Percentiles rank a stretch among this genome's conserved stretches.
These are phyloP conservation scores for Lactifluus pinguis DNA, from an alignment of 768 basidiomycete genomes.

Conservation along the genomic window DNA sequence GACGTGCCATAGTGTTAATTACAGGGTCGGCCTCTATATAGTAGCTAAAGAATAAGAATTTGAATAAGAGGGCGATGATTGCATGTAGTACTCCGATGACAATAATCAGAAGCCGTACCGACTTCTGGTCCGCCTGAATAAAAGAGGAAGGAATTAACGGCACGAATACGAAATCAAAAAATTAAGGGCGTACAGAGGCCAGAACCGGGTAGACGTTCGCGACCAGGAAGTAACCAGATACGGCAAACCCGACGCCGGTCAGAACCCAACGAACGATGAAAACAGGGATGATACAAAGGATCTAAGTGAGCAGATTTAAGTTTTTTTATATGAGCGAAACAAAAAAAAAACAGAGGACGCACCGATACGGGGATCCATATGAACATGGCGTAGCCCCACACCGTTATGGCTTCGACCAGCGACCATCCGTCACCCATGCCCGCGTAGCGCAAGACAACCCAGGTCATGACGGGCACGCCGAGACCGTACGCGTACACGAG, in stretches of 20 bases:
- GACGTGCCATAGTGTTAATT: background rate
- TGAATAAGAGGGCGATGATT: conserved; percentile 76
- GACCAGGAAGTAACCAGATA: conserved; percentile 84
- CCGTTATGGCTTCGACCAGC: conserved; percentile 68
- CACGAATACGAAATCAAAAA: background rate
- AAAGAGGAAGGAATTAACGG: background rate
- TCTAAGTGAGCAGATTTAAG: conserved; percentile 29
- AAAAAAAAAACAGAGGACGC: conserved; percentile 22
- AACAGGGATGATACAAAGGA: conserved; percentile 81
- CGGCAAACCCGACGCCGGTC: conserved; percentile 56
- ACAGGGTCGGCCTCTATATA: conserved; percentile 34
- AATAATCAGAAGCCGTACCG: conserved; percentile 75
- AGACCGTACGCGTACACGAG: conserved; percentile 86
- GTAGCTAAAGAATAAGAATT: conserved; percentile 64
- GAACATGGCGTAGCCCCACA: conserved; percentile 79
- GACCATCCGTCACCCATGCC: conserved; percentile 82
- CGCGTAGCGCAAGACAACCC: conserved; percentile 76
- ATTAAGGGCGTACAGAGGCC: conserved; percentile 49
- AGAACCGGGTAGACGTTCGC: conserved; percentile 87
- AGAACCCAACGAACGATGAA: conserved; percentile 77
- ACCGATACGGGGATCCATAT: conserved; percentile 87
- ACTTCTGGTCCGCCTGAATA: conserved; percentile 73
- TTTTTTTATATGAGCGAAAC: background rate
- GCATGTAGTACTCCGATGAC: conserved; percentile 67
- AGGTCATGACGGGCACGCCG: conserved; percentile 70